Conservation (phyloP, 1,139 yeast genomes). For the Debaryomyces fabryi region DNA sequence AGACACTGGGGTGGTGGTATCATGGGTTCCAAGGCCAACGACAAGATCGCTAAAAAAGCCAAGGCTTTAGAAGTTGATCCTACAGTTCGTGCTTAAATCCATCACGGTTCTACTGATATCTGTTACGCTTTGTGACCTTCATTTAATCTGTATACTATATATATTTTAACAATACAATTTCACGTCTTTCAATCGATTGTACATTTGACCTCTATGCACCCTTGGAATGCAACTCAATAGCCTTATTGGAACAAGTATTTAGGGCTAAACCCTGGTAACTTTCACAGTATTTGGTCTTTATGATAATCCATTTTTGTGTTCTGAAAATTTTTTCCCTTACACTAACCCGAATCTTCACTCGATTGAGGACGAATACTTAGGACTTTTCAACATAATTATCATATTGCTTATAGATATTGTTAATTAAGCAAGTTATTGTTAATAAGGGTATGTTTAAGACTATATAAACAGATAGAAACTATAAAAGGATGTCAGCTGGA, state of each 20-base stretch:
- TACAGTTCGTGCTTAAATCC: conserved; percentile 2
- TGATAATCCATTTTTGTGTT: conserved; percentile 11
- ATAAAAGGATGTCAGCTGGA: not conserved
- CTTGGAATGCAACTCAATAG: not conserved
- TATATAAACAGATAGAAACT: not conserved
- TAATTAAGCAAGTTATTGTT: conserved; percentile 13
- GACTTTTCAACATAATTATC: conserved; percentile 9
- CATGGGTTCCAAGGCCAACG: conserved; percentile 91
- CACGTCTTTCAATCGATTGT: not conserved
- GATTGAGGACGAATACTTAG: conserved; percentile 5
- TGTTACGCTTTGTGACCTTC: conserved; percentile 1
- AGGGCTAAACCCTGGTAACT: conserved; percentile 18
- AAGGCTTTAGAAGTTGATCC: conserved; percentile 37
- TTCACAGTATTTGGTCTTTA: conserved; percentile 10
- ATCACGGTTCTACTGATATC: not conserved
- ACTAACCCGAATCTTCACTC: conserved; percentile 10
- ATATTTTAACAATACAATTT: conserved; percentile 1
- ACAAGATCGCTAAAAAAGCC: conserved; percentile 56
- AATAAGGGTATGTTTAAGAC: conserved; percentile 20
- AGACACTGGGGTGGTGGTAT: conserved; percentile 99
- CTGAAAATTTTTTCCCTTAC: conserved; percentile 14
- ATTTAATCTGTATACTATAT: conserved; percentile 6
- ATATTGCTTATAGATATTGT: conserved; percentile 7
- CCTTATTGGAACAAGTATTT: not conserved
- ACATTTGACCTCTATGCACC: too few relatives aligned